Evolutionary conservation across 805 yeast genomes (phyloP), one percentile per base, ranked within the genome.

Genomic region (Ogataea methylovora): DNA sequence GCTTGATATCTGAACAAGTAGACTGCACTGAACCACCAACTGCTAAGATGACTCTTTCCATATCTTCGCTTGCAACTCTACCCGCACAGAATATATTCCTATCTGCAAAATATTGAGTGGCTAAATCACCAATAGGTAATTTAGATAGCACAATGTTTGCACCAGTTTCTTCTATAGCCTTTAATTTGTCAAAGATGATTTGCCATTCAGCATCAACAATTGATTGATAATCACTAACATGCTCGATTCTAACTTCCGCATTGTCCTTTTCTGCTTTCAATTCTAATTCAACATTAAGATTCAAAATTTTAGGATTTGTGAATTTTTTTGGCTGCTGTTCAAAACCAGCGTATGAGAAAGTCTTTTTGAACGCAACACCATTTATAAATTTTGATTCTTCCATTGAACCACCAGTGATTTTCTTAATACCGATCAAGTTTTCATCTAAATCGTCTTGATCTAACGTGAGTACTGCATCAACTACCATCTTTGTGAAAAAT

Each of bases 151-250:
- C 95, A 37, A 92, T 85, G 53, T 85, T 79, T 23, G 96, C 96
- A 18, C 97, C 97, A 3, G 94, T 71, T 18, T 69, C 71, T 48
- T 76, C 80, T 44, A 92, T 82, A 34, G 85, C 80, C 51, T 84
- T 82, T 46, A 92, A 72, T 63, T 92, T 92, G 54, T 81, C 73
- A 50, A 84, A 70, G 45, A 92, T 92, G 45, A 92, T 83, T 57
- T 84, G 76, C 97, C 98, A 92, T 62, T 92, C 98, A n/a, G 98
- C 98, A 61, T 92, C 97, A 14, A 92, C 98, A 38, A 92, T 82
- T 23, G 81, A 86, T 66, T 92, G 98, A 62, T 92, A 92, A 50
- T 90, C 97, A 38, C 76, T 73, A 36, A 92, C 97, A 57, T 87
- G 82, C 51, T 85, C 94, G 33, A 92, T 92, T 47, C 98, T 76